Conservation (phyloP, 106 monocot species). For the Allium sativum region DNA sequence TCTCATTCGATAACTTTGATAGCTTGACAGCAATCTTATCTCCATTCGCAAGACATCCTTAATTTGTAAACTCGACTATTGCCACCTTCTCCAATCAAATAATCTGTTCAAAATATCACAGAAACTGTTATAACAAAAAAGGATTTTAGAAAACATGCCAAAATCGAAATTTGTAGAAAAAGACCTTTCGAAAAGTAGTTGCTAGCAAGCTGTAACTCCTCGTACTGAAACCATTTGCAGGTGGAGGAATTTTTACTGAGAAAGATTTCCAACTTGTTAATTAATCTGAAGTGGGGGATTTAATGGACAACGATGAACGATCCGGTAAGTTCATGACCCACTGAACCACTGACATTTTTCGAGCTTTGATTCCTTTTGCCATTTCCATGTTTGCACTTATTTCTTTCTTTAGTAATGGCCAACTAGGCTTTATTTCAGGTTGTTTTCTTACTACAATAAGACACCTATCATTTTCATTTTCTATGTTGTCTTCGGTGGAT, state of each 20-base stretch:
- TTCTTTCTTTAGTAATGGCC: conserved; percentile 62
- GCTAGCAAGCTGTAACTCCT: conserved; percentile 45
- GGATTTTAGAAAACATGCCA: background rate
- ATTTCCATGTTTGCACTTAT: conserved; percentile 10
- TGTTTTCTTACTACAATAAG: conserved; percentile 10
- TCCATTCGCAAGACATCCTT: conserved; percentile 50
- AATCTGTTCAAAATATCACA: conserved; percentile 25
- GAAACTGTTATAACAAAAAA: background rate
- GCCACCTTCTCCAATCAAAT: conserved; percentile 93
- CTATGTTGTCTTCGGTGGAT: conserved; percentile 6
- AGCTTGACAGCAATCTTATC: conserved; percentile 60
- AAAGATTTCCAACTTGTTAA: conserved; percentile 30
- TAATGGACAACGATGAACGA: conserved; percentile 22
- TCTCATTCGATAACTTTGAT: conserved; percentile 39
- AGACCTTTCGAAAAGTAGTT: conserved; percentile 67
- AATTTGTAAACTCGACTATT: conserved; percentile 67
- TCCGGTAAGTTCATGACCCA: conserved; percentile 88
- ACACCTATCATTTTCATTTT: background rate
- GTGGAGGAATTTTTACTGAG: conserved; percentile 27
- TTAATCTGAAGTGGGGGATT: conserved; percentile 7
- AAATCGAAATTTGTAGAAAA: conserved; percentile 38
- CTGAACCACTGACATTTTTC: conserved; percentile 84
- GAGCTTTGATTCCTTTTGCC: conserved; percentile 10
- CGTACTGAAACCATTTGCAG: conserved; percentile 62
- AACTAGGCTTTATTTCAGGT: conserved; percentile 47